Base-by-base conservation (phyloP, 257 asterid genomes). In the Cynanchum wilfordii region DNA sequence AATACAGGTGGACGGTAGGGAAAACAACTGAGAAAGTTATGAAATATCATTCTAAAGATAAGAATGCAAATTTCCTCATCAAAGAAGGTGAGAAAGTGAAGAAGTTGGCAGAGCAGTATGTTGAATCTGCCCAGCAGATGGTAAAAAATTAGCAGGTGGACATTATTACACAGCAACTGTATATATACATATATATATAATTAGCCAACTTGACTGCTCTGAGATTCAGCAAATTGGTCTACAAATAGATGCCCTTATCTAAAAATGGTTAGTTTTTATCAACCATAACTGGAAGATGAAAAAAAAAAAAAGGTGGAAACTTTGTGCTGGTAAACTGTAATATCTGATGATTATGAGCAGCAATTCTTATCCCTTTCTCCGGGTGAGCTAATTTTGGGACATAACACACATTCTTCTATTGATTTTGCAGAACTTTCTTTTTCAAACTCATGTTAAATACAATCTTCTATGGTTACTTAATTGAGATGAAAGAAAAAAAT, bases 41-140 rank as follows among this genome's bases (percentile, higher is more conserved):
- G 98, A 95, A 90, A 80, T 90, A 85, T 78, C 99, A 95, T 79
- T 79, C 92, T 0, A 90, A 89, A 85, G 98, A 87, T 78, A 90
- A 82, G 66, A 89, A 82, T 36, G 99, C 99, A 8, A 90, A 89
- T 83, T 95, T 95, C 75, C 97, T 95, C 73, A 88, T 95, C 81
- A 95, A 88, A 82, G 99, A 92, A 88, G 98, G 99, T 36, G 96
- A 95, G 62, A 95, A 87, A 73, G 96, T 95, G 79, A 95, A 92
- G 90, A 95, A 87, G 79, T 90, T 95, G 22, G 99, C 99, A 0
- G 93, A 86, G 83, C 92, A 92, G 77, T 95, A 95, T 9, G 87
- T 90, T 29, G 98, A 92, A 83, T 75, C 98, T 42, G 85, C 96
- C 60, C 98, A 85, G 69, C 89, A 83, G 74, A 83, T 77, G 79